Evolutionary conservation across 768 basidiomycete species (phyloP).

Genomic region (Russula olivacea): DNA sequence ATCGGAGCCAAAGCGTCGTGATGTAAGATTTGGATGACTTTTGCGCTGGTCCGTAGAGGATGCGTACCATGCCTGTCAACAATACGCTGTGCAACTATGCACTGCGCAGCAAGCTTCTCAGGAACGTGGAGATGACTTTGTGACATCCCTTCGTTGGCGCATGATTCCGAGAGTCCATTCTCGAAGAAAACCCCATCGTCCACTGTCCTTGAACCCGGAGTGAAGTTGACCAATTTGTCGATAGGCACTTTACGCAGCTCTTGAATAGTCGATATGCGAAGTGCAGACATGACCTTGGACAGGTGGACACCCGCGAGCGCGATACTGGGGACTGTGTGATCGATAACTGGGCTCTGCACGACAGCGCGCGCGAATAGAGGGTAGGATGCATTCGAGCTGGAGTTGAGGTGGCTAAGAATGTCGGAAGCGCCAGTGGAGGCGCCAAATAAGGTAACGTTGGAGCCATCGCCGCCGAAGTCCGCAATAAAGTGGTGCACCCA

Average conservation of each 20-base stretch:
- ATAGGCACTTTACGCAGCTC: conserved; percentile 56
- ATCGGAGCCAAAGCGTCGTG: conserved; percentile 20
- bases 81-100: conserved; percentile 17
- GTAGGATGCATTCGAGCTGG: conserved; percentile 48
- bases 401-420: conserved; percentile 45
- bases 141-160: conserved; percentile 36
- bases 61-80: conserved; percentile 22
- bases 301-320: conserved; percentile 60
- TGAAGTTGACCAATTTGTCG: conserved; percentile 47
- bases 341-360: conserved; percentile 64
- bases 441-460: conserved; percentile 34
- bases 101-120: conserved; percentile 31
- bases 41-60: conserved; percentile 16
- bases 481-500: conserved; percentile 50
- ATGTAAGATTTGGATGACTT: conserved; percentile 19
- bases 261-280: conserved; percentile 50
- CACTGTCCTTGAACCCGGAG: conserved; percentile 45
- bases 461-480: conserved; percentile 48
- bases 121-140: conserved; percentile 28
- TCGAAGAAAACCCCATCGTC: conserved; percentile 70
- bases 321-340: conserved; percentile 55
- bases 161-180: conserved; percentile 48
- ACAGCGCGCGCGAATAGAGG: conserved; percentile 71
- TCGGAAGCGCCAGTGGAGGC: conserved; percentile 33
- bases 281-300: conserved; percentile 52